Evolutionary conservation across 805 yeast species (phyloP).

Genomic region (Yarrowia divulgata): DNA sequence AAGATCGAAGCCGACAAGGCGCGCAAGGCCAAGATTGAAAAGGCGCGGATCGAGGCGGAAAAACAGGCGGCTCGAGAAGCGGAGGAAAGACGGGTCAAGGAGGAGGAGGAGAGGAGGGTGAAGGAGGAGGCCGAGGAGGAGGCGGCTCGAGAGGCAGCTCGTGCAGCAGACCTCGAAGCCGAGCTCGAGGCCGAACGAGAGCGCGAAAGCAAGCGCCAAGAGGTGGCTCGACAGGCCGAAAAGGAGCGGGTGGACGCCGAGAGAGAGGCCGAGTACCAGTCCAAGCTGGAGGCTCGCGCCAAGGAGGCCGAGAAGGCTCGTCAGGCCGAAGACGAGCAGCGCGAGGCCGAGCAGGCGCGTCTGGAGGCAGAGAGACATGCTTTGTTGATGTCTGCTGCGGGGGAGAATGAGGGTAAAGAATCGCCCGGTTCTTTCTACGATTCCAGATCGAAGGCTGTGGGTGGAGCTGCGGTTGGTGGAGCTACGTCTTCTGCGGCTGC

Average conservation of each 20-base stretch:
- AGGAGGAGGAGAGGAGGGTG: background rate
- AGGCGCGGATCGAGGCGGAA: constrained; percentile 6
- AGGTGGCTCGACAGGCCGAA: constrained; percentile 8
- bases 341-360: constrained; percentile 20
- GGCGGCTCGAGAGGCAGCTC: constrained; percentile 1
- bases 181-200: constrained; percentile 20
- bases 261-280: constrained; percentile 27
- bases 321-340: constrained; percentile 26
- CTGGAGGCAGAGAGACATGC: constrained; percentile 30
- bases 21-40: constrained; percentile 6
- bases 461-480: background rate
- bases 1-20: constrained; percentile 11
- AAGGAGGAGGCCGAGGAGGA: background rate
- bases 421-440: constrained; percentile 2
- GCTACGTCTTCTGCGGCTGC: background rate
- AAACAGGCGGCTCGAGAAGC: constrained; percentile 5
- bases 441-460: background rate
- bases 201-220: constrained; percentile 3
- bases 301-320: constrained; percentile 29
- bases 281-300: constrained; percentile 26
- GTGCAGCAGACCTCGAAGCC: constrained; percentile 9
- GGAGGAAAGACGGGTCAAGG: background rate
- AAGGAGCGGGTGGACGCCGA: constrained; percentile 20
- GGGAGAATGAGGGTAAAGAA: background rate
- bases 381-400: constrained; percentile 21